Conservation (phyloP, 306 rosid species). For the Pachyrhizus erosus region DNA sequence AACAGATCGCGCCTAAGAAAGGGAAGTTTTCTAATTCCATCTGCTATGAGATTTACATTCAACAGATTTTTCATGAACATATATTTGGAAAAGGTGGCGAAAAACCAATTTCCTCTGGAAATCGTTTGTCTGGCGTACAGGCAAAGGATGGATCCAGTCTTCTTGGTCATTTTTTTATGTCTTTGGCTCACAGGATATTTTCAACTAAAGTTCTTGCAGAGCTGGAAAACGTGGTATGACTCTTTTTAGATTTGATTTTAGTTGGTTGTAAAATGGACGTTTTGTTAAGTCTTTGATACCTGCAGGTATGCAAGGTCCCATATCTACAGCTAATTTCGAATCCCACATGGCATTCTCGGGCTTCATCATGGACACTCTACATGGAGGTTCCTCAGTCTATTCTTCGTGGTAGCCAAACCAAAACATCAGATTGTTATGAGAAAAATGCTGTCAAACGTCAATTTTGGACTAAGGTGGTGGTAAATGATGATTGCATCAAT, state of each 20-base stretch:
- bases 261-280: slow-evolving; percentile 35
- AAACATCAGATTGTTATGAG: slow-evolving; percentile 48
- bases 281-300: slow-evolving; percentile 34
- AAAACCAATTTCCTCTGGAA: slow-evolving; percentile 52
- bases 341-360: slow-evolving; percentile 91
- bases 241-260: slow-evolving; percentile 34
- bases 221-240: slow-evolving; percentile 85
- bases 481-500: slow-evolving; percentile 78
- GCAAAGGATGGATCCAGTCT: slow-evolving; percentile 77
- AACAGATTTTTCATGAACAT: slow-evolving; percentile 82
- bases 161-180: slow-evolving; percentile 88
- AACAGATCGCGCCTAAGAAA: slow-evolving; percentile 52
- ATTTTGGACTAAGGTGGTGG: slow-evolving; percentile 83
- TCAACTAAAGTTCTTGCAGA: slow-evolving; percentile 80
- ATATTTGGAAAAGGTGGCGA: slow-evolving; percentile 71
- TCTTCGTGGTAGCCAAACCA: slow-evolving; percentile 57
- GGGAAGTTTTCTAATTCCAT: slow-evolving; percentile 59
- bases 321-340: slow-evolving; percentile 78
- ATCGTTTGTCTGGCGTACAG: slow-evolving; percentile 54
- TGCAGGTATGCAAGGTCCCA: slow-evolving; percentile 78
- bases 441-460: slow-evolving; percentile 60
- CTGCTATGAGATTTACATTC: slow-evolving; percentile 85
- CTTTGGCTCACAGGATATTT: slow-evolving; percentile 84
- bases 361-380: slow-evolving; percentile 84
- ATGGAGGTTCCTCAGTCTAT: slow-evolving; percentile 80